Conservation (phyloP, 2,329 filamentous ascomycete species). For the Chrysoporthe puriensis region DNA sequence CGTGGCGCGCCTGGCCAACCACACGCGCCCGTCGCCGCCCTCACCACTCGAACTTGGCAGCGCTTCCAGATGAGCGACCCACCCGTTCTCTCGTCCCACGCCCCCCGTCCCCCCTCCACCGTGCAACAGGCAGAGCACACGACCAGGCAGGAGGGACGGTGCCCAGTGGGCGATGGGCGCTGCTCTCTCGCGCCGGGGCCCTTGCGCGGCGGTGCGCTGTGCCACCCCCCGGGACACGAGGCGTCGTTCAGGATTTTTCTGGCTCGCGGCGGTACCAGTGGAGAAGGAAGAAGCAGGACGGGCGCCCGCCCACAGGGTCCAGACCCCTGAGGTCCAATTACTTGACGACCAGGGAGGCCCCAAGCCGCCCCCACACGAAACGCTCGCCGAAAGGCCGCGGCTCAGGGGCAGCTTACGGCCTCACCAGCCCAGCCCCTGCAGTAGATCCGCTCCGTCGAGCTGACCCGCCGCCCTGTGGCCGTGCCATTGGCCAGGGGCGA, state of each 20-base stretch:
- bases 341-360: slow-evolving; percentile 18
- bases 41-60: background rate
- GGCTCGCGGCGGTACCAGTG: slow-evolving; percentile 1
- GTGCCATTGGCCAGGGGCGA: slow-evolving; percentile 20
- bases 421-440: slow-evolving; percentile 22
- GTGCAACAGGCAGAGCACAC: background rate
- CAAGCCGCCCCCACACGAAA: slow-evolving; percentile 24
- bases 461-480: slow-evolving; percentile 13
- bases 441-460: slow-evolving; percentile 19
- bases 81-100: background rate
- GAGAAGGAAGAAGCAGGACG: slow-evolving; percentile 22
- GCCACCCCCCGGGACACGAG: slow-evolving; percentile 1
- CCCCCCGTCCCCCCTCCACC: background rate
- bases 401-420: slow-evolving; percentile 16
- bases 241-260: background rate
- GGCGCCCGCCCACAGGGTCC: slow-evolving; percentile 8
- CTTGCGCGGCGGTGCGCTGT: slow-evolving; percentile 1
- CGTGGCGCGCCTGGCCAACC: slow-evolving; percentile 20
- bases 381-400: slow-evolving; percentile 14
- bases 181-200: background rate
- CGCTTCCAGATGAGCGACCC: slow-evolving; percentile 13
- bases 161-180: background rate
- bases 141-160: background rate
- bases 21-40: background rate
- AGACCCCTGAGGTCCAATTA: slow-evolving; percentile 26